Evolutionary conservation across 257 asterid species (phyloP).

Genomic region (Ligustrum vulgare): DNA sequence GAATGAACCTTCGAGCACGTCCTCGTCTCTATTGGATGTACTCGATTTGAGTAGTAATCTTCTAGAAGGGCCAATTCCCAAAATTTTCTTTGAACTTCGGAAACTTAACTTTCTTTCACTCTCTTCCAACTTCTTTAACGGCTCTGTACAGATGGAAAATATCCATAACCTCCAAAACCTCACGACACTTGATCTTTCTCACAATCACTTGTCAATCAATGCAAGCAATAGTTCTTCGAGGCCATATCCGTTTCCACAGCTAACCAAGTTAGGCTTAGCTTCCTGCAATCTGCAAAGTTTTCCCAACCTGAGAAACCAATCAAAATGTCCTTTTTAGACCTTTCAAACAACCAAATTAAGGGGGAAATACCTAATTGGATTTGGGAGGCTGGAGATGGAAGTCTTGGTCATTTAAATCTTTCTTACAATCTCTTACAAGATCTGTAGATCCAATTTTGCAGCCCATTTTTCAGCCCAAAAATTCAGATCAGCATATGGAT

Average conservation of each 20-base stretch:
- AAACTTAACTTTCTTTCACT: conserved; percentile 33
- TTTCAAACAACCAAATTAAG: conserved; percentile 42
- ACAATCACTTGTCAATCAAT: conserved; percentile 5
- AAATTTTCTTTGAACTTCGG: conserved; percentile 31
- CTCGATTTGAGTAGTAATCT: conserved; percentile 44
- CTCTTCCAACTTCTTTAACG: conserved; percentile 39
- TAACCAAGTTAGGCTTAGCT: neutral
- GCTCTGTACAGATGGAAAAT: conserved; percentile 27
- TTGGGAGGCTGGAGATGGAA: conserved; percentile 43
- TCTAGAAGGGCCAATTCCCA: conserved; percentile 39
- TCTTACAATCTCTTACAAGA: conserved; percentile 43
- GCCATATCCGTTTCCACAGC: neutral
- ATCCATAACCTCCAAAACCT: neutral
- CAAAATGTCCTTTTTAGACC: conserved; percentile 3
- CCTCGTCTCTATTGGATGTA: conserved; percentile 27
- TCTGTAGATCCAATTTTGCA: too few relatives aligned
- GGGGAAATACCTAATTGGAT: conserved; percentile 65
- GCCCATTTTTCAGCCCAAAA: too few relatives aligned
- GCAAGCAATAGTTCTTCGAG: neutral
- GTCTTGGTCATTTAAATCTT: conserved; percentile 39
- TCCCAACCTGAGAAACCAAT: conserved; percentile 8
- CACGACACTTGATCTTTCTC: neutral
- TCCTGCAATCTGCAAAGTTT: conserved; percentile 1
- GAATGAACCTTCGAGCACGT: conserved; percentile 17
- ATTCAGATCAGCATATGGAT: too few relatives aligned